Percentiles rank a stretch among this genome's conserved stretches.
Conservation (phyloP, 164 flowering plant genomes). For the Tinospora cordifolia region DNA sequence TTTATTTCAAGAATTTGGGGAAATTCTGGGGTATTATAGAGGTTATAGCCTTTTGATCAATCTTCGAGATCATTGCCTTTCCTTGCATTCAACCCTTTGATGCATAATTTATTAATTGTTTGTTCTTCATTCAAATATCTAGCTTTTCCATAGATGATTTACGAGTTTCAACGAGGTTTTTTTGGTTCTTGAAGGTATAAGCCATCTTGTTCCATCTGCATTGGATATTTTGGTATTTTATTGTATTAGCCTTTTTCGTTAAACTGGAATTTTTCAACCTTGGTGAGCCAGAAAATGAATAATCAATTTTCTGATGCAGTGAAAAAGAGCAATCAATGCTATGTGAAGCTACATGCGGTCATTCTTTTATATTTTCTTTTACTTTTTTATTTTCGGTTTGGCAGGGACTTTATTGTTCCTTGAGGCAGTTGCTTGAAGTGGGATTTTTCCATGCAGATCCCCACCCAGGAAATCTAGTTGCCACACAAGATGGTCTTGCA, state of each 20-base stretch:
- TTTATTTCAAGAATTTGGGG: no score
- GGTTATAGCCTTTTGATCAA: no score
- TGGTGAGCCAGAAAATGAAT: neutral
- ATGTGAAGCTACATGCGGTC: neutral
- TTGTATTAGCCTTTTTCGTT: neutral
- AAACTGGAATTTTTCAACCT: neutral
- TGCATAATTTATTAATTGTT: neutral
- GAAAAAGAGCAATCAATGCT: neutral
- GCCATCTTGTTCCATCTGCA: neutral
- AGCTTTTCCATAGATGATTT: neutral
- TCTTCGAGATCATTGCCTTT: neutral
- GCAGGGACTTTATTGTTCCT: slow-evolving; percentile 84
- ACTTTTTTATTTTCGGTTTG: slow-evolving; percentile 11
- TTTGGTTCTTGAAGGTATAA: neutral
- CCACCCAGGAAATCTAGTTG: slow-evolving; percentile 96
- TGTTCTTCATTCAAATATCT: neutral
- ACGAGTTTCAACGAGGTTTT: neutral
- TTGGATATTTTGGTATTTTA: neutral
- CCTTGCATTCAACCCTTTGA: neutral
- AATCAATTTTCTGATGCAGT: neutral
- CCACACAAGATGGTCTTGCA: slow-evolving; percentile 70
- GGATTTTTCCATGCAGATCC: slow-evolving; percentile 99
- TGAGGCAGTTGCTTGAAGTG: slow-evolving; percentile 89
- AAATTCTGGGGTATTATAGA: no score
- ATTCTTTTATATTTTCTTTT: neutral